A percentile compares a stretch with the other conserved stretches of the same genome.
These are phyloP conservation scores for Elongisporangium anandrum DNA, from an alignment of 352 stramenopile species.

Conservation along the genomic window DNA sequence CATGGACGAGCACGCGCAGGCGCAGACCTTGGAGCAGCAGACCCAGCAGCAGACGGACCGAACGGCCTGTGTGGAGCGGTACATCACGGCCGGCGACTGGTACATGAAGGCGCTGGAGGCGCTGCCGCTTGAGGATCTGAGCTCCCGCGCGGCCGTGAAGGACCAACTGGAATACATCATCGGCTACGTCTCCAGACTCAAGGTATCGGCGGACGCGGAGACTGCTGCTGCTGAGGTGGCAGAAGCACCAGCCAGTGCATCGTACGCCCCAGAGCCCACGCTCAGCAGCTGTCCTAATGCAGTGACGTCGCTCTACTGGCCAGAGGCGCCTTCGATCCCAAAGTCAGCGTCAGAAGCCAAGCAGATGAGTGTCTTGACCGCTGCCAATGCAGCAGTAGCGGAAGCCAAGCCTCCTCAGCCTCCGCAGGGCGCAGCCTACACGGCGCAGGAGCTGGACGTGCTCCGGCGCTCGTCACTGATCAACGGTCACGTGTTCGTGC, in stretches of 20 bases:
- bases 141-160: conserved; percentile 30
- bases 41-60: conserved; percentile 14
- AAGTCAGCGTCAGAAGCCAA: neutral
- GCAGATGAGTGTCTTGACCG: neutral
- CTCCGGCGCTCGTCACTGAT: conserved; percentile 78
- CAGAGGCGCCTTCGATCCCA: conserved; percentile 17
- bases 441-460: conserved; percentile 64
- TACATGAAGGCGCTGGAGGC: conserved; percentile 66
- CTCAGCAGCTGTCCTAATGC: neutral
- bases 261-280: neutral
- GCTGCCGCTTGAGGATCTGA: conserved; percentile 20
- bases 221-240: neutral
- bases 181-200: conserved; percentile 53
- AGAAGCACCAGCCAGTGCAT: neutral
- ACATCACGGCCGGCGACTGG: conserved; percentile 47
- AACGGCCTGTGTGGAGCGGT: conserved; percentile 30
- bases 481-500: conserved; percentile 80
- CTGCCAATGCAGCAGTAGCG: neutral
- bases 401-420: conserved; percentile 4
- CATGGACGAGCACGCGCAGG: conserved; percentile 2
- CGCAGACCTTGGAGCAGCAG: conserved; percentile 1
- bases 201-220: conserved; percentile 8
- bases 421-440: conserved; percentile 23
- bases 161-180: conserved; percentile 80
- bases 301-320: conserved; percentile 32